Conservation (phyloP, 179 eudicot genomes). For the Camellia oleifera region DNA sequence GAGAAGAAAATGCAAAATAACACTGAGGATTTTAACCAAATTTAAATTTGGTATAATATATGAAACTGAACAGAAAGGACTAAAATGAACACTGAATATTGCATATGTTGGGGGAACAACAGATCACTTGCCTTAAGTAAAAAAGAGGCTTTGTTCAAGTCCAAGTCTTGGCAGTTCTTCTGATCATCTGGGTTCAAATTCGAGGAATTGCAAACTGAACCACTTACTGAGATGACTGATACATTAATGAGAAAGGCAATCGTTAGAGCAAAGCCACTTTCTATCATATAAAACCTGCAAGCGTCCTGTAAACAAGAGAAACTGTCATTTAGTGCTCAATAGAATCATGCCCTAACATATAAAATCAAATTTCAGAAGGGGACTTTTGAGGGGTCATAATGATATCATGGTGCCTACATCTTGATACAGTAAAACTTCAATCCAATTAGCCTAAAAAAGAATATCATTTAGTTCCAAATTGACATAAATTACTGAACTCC, state of each 20-base stretch:
- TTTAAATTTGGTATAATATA: neutral
- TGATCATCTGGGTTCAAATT: constrained; percentile 56
- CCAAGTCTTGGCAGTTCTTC: constrained; percentile 73
- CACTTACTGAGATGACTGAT: constrained; percentile 88
- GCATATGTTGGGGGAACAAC: neutral
- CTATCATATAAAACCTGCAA: constrained; percentile 86
- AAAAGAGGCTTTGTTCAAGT: constrained; percentile 87
- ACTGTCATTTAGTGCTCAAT: neutral
- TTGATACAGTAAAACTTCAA: neutral
- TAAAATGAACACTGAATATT: constrained; percentile 9
- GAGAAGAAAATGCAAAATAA: neutral
- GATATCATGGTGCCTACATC: neutral
- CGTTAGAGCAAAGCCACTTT: constrained; percentile 80
- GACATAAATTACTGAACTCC: neutral
- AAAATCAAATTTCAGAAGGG: neutral
- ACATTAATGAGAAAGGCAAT: constrained; percentile 87
- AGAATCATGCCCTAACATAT: constrained; percentile 3
- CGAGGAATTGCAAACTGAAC: constrained; percentile 82
- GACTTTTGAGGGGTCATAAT: neutral
- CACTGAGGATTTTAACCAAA: neutral
- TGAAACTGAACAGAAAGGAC: neutral
- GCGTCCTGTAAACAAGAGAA: constrained; percentile 66
- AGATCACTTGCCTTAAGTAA: constrained; percentile 58
- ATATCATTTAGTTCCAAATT: neutral
- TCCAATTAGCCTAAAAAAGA: neutral